phyloP scores from a whole-genome alignment of 2,329 filamentous ascomycete species.

The Xylariaceae sp. region DNA sequence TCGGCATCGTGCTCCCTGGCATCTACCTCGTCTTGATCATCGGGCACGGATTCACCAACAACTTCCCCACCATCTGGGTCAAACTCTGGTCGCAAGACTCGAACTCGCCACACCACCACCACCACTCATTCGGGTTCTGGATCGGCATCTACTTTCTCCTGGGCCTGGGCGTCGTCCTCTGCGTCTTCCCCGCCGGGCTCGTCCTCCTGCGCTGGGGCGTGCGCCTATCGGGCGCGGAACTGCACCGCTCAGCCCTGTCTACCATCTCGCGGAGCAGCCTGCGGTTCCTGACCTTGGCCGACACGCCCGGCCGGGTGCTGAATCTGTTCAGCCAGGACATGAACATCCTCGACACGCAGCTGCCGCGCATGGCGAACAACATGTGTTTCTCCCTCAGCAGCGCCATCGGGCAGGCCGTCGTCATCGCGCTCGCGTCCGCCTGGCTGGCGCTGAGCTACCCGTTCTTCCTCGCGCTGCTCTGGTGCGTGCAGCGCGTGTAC shows the following conservation, averaged over 20 bases:
- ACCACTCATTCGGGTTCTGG: constrained; percentile 20
- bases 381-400: constrained; percentile 6
- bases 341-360: constrained; percentile 36
- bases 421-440: constrained; percentile 35
- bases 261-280: constrained; percentile 35
- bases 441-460: constrained; percentile 41
- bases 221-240: constrained; percentile 14
- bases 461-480: constrained; percentile 35
- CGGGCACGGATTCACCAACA: constrained; percentile 18
- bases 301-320: constrained; percentile 32
- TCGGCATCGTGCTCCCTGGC: neutral
- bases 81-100: constrained; percentile 22
- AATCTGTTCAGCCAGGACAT: constrained; percentile 44
- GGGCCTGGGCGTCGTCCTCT: constrained; percentile 13
- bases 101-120: constrained; percentile 5
- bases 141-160: constrained; percentile 22
- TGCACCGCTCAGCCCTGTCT: constrained; percentile 19
- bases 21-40: constrained; percentile 10
- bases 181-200: constrained; percentile 15
- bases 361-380: constrained; percentile 33
- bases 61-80: constrained; percentile 24
- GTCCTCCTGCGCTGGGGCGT: constrained; percentile 13
- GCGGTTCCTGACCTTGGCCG: constrained; percentile 35
- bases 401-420: constrained; percentile 33
- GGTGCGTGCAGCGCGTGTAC: constrained; percentile 43